Evolutionary conservation across 805 yeast genomes (phyloP).

Genomic region (Pichia occidentalis): DNA sequence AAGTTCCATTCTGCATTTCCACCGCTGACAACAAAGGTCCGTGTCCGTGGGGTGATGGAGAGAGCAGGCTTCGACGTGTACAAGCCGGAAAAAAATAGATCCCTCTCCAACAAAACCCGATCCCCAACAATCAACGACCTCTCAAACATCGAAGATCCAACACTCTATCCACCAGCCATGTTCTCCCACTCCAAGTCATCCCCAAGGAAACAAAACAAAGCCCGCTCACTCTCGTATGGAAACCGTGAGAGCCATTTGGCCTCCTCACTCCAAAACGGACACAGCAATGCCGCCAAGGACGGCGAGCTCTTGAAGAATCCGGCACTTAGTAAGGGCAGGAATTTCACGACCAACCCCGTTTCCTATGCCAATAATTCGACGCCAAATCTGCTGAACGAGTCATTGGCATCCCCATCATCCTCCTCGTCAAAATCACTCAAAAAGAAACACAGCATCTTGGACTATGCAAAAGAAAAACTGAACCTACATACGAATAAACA

Average conservation of each 20-base stretch:
- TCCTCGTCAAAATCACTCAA: neutral
- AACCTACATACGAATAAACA: too few relatives aligned
- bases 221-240: conserved; percentile 13
- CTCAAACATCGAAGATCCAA: neutral
- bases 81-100: conserved; percentile 22
- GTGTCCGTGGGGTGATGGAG: conserved; percentile 67
- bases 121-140: conserved; percentile 4
- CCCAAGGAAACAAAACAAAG: conserved; percentile 12
- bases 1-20: conserved; percentile 56
- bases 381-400: conserved; percentile 8
- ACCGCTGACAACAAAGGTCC: conserved; percentile 54
- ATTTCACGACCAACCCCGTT: conserved; percentile 5
- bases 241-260: too few relatives aligned
- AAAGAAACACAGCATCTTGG: conserved; percentile 2
- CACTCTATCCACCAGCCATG: conserved; percentile 9
- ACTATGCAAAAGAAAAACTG: conserved; percentile 10
- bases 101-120: neutral
- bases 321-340: conserved; percentile 4
- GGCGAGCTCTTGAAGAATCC: conserved; percentile 5
- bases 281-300: too few relatives aligned
- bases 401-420: conserved; percentile 1
- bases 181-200: conserved; percentile 1
- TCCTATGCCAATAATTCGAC: conserved; percentile 14
- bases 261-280: too few relatives aligned
- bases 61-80: conserved; percentile 74